Evolutionary conservation across 2,329 filamentous ascomycete species (phyloP).

Genomic region (Nectriaceae sp.): DNA sequence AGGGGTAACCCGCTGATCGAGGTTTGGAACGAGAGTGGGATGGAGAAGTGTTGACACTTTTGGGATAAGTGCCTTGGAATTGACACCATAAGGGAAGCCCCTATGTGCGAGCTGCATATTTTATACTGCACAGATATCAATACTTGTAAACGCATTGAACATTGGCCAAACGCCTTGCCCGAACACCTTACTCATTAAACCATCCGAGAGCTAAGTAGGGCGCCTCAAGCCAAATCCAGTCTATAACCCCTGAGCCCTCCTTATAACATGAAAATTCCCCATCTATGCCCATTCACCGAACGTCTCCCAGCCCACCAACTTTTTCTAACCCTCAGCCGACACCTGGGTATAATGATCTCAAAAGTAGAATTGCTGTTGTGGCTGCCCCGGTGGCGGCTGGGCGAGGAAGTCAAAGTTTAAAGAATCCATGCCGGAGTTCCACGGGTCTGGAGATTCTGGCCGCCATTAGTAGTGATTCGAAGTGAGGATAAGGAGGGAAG

Average conservation of each 20-base stretch:
- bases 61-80: too few species aligned
- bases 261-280: conserved; percentile 1
- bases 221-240: conserved; percentile 3
- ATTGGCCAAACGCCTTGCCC: too few species aligned
- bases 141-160: too few species aligned
- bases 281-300: neutral
- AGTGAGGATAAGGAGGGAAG: neutral
- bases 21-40: too few species aligned
- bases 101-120: too few species aligned
- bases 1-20: too few species aligned
- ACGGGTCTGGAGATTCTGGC: conserved; percentile 61
- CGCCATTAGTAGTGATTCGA: conserved; percentile 13
- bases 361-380: conserved; percentile 61
- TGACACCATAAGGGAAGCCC: too few species aligned
- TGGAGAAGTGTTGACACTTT: too few species aligned
- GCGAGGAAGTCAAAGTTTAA: conserved; percentile 64
- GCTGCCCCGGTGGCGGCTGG: conserved; percentile 59
- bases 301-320: too few species aligned
- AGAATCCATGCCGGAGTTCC: conserved; percentile 56
- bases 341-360: conserved; percentile 29
- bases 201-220: too few species aligned
- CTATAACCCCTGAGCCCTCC: conserved; percentile 4
- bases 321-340: neutral
- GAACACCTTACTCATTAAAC: too few species aligned
- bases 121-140: too few species aligned